phyloP scores from a whole-genome alignment of 345 rosid species.

The Camelina sativa region DNA sequence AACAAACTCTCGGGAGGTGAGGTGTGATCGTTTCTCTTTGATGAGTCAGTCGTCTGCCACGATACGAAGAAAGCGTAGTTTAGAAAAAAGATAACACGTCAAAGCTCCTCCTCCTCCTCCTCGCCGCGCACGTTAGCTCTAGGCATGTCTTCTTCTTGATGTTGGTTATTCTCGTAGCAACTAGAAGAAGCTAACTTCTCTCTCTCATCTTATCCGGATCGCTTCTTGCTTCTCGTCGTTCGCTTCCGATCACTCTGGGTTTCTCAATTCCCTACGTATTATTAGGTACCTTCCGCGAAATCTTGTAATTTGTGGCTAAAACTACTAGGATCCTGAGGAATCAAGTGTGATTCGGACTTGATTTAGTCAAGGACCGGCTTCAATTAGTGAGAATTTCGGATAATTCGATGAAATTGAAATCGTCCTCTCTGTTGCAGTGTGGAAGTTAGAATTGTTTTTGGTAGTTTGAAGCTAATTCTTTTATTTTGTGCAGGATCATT shows the following conservation, averaged over 20 bases:
- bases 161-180: conserved; percentile 12
- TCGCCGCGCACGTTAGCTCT: conserved; percentile 37
- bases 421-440: neutral
- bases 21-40: too few relatives aligned
- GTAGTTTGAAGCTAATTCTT: conserved; percentile 12
- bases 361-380: conserved; percentile 5
- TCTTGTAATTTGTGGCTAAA: neutral
- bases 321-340: neutral
- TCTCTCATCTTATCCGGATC: conserved; percentile 12
- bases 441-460: neutral
- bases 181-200: neutral
- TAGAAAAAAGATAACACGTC: conserved; percentile 18
- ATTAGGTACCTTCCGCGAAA: neutral
- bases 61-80: conserved; percentile 24
- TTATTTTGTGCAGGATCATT: conserved; percentile 22
- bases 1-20: too few relatives aligned
- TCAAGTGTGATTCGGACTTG: neutral
- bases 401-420: neutral
- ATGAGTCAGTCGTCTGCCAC: neutral
- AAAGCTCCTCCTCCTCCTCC: neutral
- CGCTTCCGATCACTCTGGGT: conserved; percentile 21
- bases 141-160: conserved; percentile 21
- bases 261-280: conserved; percentile 8
- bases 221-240: conserved; percentile 25
- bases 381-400: neutral